Evolutionary conservation across 306 rosid species (phyloP).

Genomic region (Oxytropis ochrocephala): DNA sequence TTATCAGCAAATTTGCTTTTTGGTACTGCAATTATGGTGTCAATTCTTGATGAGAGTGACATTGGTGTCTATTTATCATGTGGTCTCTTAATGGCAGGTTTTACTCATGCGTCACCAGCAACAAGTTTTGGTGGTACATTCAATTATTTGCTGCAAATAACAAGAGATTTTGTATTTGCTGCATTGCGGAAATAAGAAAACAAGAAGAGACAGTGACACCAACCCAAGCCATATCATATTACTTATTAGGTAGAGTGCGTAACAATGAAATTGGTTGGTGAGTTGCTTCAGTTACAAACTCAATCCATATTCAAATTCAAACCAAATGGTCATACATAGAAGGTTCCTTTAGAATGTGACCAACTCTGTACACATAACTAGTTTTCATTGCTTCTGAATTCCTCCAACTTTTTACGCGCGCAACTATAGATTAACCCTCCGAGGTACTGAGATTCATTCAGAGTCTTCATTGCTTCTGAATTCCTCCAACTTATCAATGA

Average conservation of each 20-base stretch:
- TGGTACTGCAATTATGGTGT: neutral
- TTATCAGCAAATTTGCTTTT: neutral
- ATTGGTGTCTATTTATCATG: neutral
- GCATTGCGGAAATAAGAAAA: slow-evolving; percentile 1
- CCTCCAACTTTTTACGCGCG: too few relatives aligned
- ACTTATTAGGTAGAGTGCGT: slow-evolving; percentile 27
- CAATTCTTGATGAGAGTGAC: slow-evolving; percentile 24
- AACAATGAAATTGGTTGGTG: slow-evolving; percentile 32
- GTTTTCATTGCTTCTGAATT: slow-evolving; percentile 6
- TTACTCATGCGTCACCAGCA: slow-evolving; percentile 28
- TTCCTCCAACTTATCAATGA: too few relatives aligned
- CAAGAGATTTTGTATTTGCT: neutral
- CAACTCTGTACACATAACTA: neutral
- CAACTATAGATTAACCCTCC: too few relatives aligned
- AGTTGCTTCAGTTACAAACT: slow-evolving; percentile 31
- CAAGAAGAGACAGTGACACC: neutral
- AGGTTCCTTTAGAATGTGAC: slow-evolving; percentile 37
- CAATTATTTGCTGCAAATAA: slow-evolving; percentile 24
- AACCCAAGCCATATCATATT: slow-evolving; percentile 6
- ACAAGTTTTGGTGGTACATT: slow-evolving; percentile 5
- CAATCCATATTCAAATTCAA: neutral
- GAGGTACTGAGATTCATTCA: too few relatives aligned
- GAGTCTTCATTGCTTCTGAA: too few relatives aligned
- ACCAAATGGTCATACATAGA: neutral
- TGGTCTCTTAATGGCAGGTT: slow-evolving; percentile 9